Evolutionary conservation across 768 basidiomycete species (phyloP).

Genomic region (Dentipellis fragilis): DNA sequence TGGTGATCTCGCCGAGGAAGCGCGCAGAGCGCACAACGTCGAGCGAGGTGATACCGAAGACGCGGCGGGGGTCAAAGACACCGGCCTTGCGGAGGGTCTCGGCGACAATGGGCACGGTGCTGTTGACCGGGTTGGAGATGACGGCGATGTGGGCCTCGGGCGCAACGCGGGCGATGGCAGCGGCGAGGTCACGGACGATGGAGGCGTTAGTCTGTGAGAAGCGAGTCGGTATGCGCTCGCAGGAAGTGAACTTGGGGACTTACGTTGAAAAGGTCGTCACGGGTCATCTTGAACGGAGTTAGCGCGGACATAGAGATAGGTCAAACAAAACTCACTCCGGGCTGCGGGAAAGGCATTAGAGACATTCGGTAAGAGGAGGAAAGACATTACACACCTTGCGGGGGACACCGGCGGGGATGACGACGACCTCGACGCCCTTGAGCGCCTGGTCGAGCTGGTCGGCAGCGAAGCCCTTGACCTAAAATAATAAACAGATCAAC

Average conservation of each 20-base stretch:
- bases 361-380: slow-evolving; percentile 17
- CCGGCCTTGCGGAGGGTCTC: slow-evolving; percentile 85
- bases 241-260: slow-evolving; percentile 18
- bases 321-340: slow-evolving; percentile 54
- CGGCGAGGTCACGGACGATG: slow-evolving; percentile 92
- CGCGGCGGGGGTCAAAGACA: slow-evolving; percentile 77
- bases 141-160: slow-evolving; percentile 91
- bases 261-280: slow-evolving; percentile 94
- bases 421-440: slow-evolving; percentile 82
- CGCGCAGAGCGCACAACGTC: slow-evolving; percentile 95
- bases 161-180: slow-evolving; percentile 74
- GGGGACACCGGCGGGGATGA: slow-evolving; percentile 98
- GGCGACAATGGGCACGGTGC: slow-evolving; percentile 95
- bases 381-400: slow-evolving; percentile 63
- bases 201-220: slow-evolving; percentile 80
- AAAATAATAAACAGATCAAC: not conserved
- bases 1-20: slow-evolving; percentile 70
- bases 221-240: not conserved
- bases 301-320: slow-evolving; percentile 14
- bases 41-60: slow-evolving; percentile 97
- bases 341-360: slow-evolving; percentile 36
- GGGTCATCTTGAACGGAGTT: slow-evolving; percentile 67
- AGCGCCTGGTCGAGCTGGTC: slow-evolving; percentile 87
- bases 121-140: slow-evolving; percentile 99
- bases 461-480: slow-evolving; percentile 76